phyloP scores from a whole-genome alignment of 345 rosid genomes.

The Microthlaspi erraticum region DNA sequence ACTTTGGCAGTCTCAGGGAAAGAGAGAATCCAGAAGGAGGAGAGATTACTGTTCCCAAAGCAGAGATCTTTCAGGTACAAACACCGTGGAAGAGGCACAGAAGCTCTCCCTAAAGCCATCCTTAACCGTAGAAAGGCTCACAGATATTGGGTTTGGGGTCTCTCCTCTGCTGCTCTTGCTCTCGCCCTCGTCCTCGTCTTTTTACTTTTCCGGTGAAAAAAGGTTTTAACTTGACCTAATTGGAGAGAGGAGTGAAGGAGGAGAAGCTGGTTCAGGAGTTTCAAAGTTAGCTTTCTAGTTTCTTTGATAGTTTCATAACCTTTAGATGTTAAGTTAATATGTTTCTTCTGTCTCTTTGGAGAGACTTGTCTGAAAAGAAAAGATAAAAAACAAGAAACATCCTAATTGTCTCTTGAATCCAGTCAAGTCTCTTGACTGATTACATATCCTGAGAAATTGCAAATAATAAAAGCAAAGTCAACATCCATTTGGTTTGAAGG shows the following conservation, averaged over 20 bases:
- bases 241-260: conserved; percentile 32
- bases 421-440: conserved; percentile 29
- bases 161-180: conserved; percentile 57
- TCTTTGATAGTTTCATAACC: conserved; percentile 30
- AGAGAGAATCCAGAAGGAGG: too few species aligned
- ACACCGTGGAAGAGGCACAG: too few species aligned
- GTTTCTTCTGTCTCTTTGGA: conserved; percentile 24
- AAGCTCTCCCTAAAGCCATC: too few species aligned
- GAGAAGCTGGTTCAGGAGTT: conserved; percentile 28
- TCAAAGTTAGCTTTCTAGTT: conserved; percentile 20
- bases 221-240: conserved; percentile 22
- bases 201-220: conserved; percentile 46
- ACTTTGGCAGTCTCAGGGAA: too few species aligned
- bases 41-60: too few species aligned
- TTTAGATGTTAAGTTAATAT: conserved; percentile 26
- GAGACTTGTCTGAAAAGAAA: conserved; percentile 20
- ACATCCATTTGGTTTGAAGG: conserved; percentile 15
- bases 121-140: conserved; percentile 70
- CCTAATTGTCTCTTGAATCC: conserved; percentile 30
- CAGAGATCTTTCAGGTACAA: too few species aligned
- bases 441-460: background rate
- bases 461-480: conserved; percentile 1
- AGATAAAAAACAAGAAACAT: conserved; percentile 25
- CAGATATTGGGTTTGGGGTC: conserved; percentile 72
- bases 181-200: conserved; percentile 45